Evolutionary conservation across 2,329 filamentous ascomycete species (phyloP).

Genomic region (Plenodomus tracheiphilus): DNA sequence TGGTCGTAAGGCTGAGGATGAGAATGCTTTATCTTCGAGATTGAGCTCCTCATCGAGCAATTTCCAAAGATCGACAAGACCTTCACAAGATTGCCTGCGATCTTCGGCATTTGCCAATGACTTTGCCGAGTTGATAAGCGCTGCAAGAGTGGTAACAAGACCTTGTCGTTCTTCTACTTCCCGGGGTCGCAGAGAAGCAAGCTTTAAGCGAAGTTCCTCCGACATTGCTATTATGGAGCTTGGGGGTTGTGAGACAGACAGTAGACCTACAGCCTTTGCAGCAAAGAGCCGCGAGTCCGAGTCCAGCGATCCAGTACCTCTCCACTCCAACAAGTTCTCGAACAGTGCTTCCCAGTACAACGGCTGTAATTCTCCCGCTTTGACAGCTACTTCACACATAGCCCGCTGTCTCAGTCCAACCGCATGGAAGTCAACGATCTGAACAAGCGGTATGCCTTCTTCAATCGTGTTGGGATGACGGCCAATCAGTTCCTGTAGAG

Average conservation of each 20-base stretch:
- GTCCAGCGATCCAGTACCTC: slow-evolving; percentile 83
- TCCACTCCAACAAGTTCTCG: slow-evolving; percentile 76
- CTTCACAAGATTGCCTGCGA: background rate
- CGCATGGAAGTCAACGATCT: slow-evolving; percentile 88
- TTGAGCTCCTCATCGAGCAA: slow-evolving; percentile 37
- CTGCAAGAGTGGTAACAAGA: slow-evolving; percentile 59
- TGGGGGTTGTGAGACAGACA: slow-evolving; percentile 50
- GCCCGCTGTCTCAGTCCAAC: slow-evolving; percentile 86
- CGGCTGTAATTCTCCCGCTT: slow-evolving; percentile 66
- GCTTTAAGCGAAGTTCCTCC: slow-evolving; percentile 47
- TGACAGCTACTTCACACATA: slow-evolving; percentile 73
- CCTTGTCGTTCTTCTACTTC: slow-evolving; percentile 74
- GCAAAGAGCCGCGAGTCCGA: slow-evolving; percentile 72
- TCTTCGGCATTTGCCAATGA: background rate
- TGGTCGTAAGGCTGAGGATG: slow-evolving; percentile 56
- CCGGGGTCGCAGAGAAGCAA: slow-evolving; percentile 55
- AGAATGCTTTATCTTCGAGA: slow-evolving; percentile 45
- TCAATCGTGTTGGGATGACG: slow-evolving; percentile 84
- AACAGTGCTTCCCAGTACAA: slow-evolving; percentile 71
- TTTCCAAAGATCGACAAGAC: slow-evolving; percentile 35
- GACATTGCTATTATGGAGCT: slow-evolving; percentile 45
- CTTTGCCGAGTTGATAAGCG: slow-evolving; percentile 16
- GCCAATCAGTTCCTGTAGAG: slow-evolving; percentile 90
- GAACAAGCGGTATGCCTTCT: slow-evolving; percentile 82
- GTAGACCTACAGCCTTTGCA: slow-evolving; percentile 67